phyloP scores from a whole-genome alignment of 495 filamentous ascomycete species.

The Penicillium chermesinum region DNA sequence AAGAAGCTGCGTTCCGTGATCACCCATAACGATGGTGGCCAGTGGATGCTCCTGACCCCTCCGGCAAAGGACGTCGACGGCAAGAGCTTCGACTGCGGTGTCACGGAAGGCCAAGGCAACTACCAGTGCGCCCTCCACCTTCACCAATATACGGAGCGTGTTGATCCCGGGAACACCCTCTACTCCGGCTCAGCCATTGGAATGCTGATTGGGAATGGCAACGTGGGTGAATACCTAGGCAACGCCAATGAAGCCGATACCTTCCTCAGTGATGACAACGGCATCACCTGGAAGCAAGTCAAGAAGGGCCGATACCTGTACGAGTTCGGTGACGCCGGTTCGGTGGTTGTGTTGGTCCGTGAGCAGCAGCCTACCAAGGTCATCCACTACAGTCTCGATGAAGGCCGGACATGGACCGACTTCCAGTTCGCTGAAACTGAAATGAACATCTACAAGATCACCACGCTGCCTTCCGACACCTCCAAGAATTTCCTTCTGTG shows the following conservation, averaged over 20 bases:
- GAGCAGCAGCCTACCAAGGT: slow-evolving; percentile 57
- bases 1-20: slow-evolving; percentile 88
- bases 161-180: slow-evolving; percentile 71
- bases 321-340: slow-evolving; percentile 92
- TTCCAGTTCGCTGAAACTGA: slow-evolving; percentile 68
- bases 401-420: slow-evolving; percentile 68
- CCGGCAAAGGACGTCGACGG: slow-evolving; percentile 63
- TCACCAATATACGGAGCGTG: slow-evolving; percentile 89
- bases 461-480: slow-evolving; percentile 82
- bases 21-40: slow-evolving; percentile 89
- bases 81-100: slow-evolving; percentile 63
- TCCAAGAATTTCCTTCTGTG: slow-evolving; percentile 89
- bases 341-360: slow-evolving; percentile 77
- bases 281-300: slow-evolving; percentile 77
- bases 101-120: slow-evolving; percentile 38
- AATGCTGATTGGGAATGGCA: slow-evolving; percentile 85
- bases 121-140: slow-evolving; percentile 81
- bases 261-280: slow-evolving; percentile 82
- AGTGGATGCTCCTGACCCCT: slow-evolving; percentile 72
- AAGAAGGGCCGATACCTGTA: slow-evolving; percentile 84
- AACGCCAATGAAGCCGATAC: slow-evolving; percentile 64
- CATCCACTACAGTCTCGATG: slow-evolving; percentile 72
- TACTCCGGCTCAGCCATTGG: slow-evolving; percentile 86
- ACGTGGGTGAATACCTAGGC: slow-evolving; percentile 65
- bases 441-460: slow-evolving; percentile 67